phyloP scores from a whole-genome alignment of 352 stramenopile genomes.

The Globisporangium cystogenes region DNA sequence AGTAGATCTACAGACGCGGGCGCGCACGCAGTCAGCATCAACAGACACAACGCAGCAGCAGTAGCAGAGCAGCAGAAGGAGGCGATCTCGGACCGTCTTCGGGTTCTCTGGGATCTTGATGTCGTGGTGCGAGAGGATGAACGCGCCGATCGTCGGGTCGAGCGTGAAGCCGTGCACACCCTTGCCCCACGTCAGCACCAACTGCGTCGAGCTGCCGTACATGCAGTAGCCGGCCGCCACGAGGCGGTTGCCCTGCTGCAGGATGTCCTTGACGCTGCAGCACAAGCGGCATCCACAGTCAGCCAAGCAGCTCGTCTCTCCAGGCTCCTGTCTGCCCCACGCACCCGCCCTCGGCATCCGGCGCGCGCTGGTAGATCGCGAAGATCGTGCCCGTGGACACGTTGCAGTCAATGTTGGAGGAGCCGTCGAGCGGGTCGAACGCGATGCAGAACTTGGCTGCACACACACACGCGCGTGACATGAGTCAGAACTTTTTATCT shows the following conservation, averaged over 20 bases:
- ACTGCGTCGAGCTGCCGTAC: slow-evolving; percentile 97
- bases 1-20: slow-evolving; percentile 83
- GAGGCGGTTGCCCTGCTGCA: slow-evolving; percentile 92
- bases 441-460: slow-evolving; percentile 96
- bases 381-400: slow-evolving; percentile 99
- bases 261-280: slow-evolving; percentile 85
- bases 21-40: background rate
- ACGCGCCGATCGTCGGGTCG: slow-evolving; percentile 97
- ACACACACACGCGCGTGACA: background rate
- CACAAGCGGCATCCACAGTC: background rate
- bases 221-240: slow-evolving; percentile 98
- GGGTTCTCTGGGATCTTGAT: slow-evolving; percentile 93
- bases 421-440: slow-evolving; percentile 98
- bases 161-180: slow-evolving; percentile 97
- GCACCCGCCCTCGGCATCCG: slow-evolving; percentile 34
- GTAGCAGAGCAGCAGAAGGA: background rate
- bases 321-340: background rate
- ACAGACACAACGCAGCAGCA: background rate
- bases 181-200: slow-evolving; percentile 95
- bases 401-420: slow-evolving; percentile 99
- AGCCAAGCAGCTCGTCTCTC: background rate
- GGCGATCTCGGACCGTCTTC: slow-evolving; percentile 47
- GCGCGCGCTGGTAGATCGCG: slow-evolving; percentile 92
- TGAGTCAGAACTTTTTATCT: too few species aligned
- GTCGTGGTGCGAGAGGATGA: slow-evolving; percentile 94